Base-by-base conservation (phyloP, 2,329 filamentous ascomycete species). In the Trichoderma lentiforme region DNA sequence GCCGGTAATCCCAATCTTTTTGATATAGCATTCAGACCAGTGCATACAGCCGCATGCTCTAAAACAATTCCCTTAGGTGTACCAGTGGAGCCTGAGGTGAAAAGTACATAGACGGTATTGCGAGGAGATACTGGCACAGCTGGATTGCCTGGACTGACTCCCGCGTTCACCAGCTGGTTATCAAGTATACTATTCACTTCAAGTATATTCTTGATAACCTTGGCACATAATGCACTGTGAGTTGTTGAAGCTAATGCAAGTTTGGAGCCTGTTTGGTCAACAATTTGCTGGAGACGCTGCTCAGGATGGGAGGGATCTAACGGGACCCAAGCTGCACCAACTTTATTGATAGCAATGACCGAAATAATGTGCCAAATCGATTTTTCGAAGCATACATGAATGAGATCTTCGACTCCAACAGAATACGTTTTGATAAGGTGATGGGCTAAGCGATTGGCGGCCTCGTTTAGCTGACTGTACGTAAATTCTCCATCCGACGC, bases 41-140 rank as follows among this genome's bases (percentile, higher is more conserved):
- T 71, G 21, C 60, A 64, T 4, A 71, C 60, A 24, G 71, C n/a
- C 3, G 67, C 28, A 43, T 76, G 75, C 15, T 72, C 57, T 30
- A 75, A 69, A 9, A 74, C 71, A 2, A 76, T 53, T 1, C 73
- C 84, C 78, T 86, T 87, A 2, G 86, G 86, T 21, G 78, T 78
- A 6, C 86, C 86, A 1, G 86, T 87, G 30, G 83, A 86, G 18
- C 86, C 86, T 5, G 84, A 86, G 26, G 86, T 87, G 74, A 86
- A 87, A 76, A 87, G 82, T 73, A 86, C 83, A 36, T 76, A 78
- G 5, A 24, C 66, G 26, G 56, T 18, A 21, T 69, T 15, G 4
- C 34, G 18, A 21, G 66, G 24, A 6, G 66, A 61, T 11, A 69
- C 21, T 14, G 24, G 0, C 24, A 62, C 66, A 14, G 4, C 24